A percentile compares a stretch with the other conserved stretches of the same genome.
Evolutionary conservation across 257 asterid species (phyloP).

Genomic region (Solanum chilense): DNA sequence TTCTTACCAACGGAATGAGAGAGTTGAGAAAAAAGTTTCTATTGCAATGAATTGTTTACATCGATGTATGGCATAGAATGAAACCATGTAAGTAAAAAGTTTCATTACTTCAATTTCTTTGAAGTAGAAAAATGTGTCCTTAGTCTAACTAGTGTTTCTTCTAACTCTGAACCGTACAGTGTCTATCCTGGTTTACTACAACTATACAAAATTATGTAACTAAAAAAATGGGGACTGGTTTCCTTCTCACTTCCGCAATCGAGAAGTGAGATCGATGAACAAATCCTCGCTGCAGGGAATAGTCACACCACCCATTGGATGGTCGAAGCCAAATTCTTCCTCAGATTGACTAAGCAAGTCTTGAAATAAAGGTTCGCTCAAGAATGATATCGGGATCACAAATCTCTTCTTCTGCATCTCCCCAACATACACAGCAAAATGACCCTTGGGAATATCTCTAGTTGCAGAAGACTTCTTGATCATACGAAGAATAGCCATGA

Average conservation of each 20-base stretch:
- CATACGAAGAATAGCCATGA: background rate
- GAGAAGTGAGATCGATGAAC: constrained; percentile 1
- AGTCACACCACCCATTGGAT: background rate
- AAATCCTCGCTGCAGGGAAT: background rate
- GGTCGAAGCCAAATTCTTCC: background rate
- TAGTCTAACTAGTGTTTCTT: background rate
- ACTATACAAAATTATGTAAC: background rate
- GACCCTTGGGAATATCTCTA: background rate
- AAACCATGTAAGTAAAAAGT: background rate
- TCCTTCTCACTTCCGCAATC: background rate
- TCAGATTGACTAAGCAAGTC: background rate
- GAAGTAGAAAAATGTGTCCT: background rate
- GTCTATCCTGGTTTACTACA: background rate
- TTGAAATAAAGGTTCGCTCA: background rate
- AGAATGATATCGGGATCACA: background rate
- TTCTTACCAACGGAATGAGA: background rate
- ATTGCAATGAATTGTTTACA: background rate
- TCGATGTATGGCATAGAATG: background rate
- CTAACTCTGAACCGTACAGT: background rate
- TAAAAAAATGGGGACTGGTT: background rate
- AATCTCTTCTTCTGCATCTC: too few species aligned
- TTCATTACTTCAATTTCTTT: background rate
- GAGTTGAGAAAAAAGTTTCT: background rate
- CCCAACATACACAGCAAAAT: background rate
- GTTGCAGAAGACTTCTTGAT: background rate